Percentiles rank a stretch among this genome's conserved stretches.
These are phyloP conservation scores for Orbilia ellipsospora DNA, from an alignment of 2,329 filamentous ascomycete genomes.

Conservation along the genomic window DNA sequence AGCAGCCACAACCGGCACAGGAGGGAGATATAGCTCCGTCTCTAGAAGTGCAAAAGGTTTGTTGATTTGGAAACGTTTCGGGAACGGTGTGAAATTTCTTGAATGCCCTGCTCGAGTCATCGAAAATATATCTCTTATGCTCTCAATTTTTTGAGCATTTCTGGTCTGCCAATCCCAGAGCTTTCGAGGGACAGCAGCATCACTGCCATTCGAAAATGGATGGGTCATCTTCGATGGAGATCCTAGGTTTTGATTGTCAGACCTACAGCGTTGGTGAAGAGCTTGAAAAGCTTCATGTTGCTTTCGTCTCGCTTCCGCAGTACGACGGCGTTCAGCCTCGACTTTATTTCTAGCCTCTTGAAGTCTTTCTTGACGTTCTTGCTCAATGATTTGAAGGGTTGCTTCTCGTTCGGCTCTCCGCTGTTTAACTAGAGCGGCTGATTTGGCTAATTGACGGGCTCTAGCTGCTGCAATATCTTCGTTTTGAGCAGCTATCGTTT, in stretches of 20 bases:
- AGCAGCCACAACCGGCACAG: slow-evolving; percentile 18
- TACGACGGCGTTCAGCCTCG: slow-evolving; percentile 39
- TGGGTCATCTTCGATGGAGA: slow-evolving; percentile 10
- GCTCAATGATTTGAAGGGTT: slow-evolving; percentile 17
- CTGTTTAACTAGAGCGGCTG: slow-evolving; percentile 28
- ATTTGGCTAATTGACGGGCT: slow-evolving; percentile 31
- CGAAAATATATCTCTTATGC: slow-evolving; percentile 34
- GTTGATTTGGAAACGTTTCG: slow-evolving; percentile 34
- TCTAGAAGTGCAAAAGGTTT: slow-evolving; percentile 33
- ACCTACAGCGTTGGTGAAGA: slow-evolving; percentile 26
- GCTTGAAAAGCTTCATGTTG: slow-evolving; percentile 38
- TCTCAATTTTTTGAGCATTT: slow-evolving; percentile 20
- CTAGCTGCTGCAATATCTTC: slow-evolving; percentile 24
- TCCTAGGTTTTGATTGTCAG: not conserved
- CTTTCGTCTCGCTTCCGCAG: slow-evolving; percentile 17
- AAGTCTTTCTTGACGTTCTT: slow-evolving; percentile 23
- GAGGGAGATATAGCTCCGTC: slow-evolving; percentile 38
- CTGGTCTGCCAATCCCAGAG: slow-evolving; percentile 44
- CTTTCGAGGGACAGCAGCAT: slow-evolving; percentile 18
- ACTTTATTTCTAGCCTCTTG: slow-evolving; percentile 49
- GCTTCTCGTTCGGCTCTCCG: slow-evolving; percentile 35
- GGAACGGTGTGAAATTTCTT: slow-evolving; percentile 35
- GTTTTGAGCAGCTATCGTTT: slow-evolving; percentile 12
- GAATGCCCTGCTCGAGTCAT: slow-evolving; percentile 31
- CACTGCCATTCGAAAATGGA: not conserved